Evolutionary conservation across 2,329 filamentous ascomycete genomes (phyloP), one percentile per base, ranked within the genome.

Genomic region (Phaeophleospora eucalypticola): DNA sequence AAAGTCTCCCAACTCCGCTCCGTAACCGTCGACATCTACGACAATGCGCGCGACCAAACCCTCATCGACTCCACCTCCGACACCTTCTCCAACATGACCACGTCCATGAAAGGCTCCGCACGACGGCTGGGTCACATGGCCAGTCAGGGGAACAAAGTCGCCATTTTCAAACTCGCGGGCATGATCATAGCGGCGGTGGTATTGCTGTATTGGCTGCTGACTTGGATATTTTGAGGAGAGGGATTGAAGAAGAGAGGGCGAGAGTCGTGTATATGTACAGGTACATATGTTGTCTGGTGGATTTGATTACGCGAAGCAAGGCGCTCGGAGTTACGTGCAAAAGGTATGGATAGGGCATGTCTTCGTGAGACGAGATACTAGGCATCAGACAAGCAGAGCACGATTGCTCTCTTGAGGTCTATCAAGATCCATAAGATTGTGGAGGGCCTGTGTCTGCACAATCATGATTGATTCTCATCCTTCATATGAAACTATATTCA

Each of bases 11-110:
- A 89, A 43, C 80, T 98, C 54, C 89, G 91, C 64, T 87, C 87
- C 68, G 89, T 98, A 41, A 98, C 93, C 35, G 82, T 97, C 56
- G 89, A 98, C 73, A 98, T 98, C 64, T 96, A 97, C 78, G 90
- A 97, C 72, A 89, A 93, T 67, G 93, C 93, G 41, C 82, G 89
- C 48, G 82, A 87, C 60, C 91, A 97, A 61, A 82, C 86, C 57
- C 81, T 95, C 54, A 87, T 98, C 58, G 89, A 98, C 70, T 83
- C 82, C 63, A 91, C 87, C 33, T 88, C 79, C 67, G 89, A 97
- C 58, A 93, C 89, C 18, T 97, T 98, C 70, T 91, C 88, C 50
- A 86, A 83, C 60, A 89, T 98, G 79, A 79, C 81, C 29, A 84
- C 84, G 12, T 84, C 84, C 54, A 74, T 98, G 51, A 91, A 89